Conservation (phyloP, 768 basidiomycete genomes). For the Pulveroboletus sp. region DNA sequence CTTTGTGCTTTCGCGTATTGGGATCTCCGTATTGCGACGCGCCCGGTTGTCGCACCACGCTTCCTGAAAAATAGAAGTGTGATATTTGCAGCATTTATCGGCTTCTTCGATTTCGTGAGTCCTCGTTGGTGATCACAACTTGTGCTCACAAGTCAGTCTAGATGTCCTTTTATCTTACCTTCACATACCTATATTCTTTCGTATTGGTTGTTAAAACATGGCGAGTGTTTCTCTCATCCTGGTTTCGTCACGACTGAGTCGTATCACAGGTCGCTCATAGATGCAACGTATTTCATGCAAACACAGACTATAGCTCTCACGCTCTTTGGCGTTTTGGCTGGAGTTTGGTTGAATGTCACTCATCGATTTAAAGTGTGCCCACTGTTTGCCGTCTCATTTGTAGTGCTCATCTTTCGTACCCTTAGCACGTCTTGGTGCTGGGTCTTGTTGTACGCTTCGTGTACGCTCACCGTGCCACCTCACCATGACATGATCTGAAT, state of each 20-base stretch:
- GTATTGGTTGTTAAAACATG: slow-evolving; percentile 52
- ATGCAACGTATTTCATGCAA: slow-evolving; percentile 63
- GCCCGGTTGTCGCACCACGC: slow-evolving; percentile 59
- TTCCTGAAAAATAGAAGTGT: slow-evolving; percentile 61
- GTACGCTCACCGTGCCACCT: slow-evolving; percentile 20
- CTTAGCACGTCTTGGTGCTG: slow-evolving; percentile 45
- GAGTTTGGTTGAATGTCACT: slow-evolving; percentile 50
- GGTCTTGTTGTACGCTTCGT: slow-evolving; percentile 61
- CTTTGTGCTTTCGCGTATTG: slow-evolving; percentile 44
- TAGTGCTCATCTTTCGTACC: not conserved
- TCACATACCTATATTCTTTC: slow-evolving; percentile 72
- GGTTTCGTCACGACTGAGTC: slow-evolving; percentile 3
- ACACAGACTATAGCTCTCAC: slow-evolving; percentile 61
- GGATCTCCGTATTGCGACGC: slow-evolving; percentile 49
- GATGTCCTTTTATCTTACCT: slow-evolving; percentile 67
- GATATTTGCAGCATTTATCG: slow-evolving; percentile 56
- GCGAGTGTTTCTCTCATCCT: slow-evolving; percentile 20
- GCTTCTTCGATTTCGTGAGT: slow-evolving; percentile 59
- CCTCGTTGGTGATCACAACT: not conserved
- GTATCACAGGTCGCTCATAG: slow-evolving; percentile 44
- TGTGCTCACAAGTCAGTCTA: slow-evolving; percentile 19
- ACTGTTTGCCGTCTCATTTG: not conserved
- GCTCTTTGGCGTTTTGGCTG: slow-evolving; percentile 60
- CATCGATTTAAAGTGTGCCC: slow-evolving; percentile 52
- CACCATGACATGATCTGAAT: not conserved